phyloP scores from a whole-genome alignment of 495 filamentous ascomycete species.

The Podospora pseudopauciseta region DNA sequence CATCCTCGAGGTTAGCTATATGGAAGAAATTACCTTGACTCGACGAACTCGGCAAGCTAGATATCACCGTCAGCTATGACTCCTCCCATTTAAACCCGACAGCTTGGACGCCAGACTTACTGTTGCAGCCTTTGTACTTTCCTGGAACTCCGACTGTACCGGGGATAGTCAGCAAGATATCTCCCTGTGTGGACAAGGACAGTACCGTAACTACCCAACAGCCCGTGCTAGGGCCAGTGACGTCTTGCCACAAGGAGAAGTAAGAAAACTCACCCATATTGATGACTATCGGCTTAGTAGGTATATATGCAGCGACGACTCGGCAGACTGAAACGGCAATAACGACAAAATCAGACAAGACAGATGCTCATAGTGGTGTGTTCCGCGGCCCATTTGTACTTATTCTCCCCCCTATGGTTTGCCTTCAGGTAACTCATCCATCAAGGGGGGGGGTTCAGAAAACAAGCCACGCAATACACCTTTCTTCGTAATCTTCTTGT shows the following conservation, averaged over 20 bases:
- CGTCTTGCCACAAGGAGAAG: background rate
- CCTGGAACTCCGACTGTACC: slow-evolving; percentile 41
- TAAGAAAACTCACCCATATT: slow-evolving; percentile 2
- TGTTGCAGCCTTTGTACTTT: slow-evolving; percentile 48
- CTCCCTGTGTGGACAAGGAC: slow-evolving; percentile 4
- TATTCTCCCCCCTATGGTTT: background rate
- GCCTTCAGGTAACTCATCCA: background rate
- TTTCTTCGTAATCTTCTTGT: background rate
- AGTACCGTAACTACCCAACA: background rate
- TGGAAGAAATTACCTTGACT: slow-evolving; percentile 32
- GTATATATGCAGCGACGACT: background rate
- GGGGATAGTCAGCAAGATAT: slow-evolving; percentile 9
- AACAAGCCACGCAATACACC: background rate
- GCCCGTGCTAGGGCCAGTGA: background rate
- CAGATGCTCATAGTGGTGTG: background rate
- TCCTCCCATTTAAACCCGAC: background rate
- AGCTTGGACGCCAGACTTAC: slow-evolving; percentile 11
- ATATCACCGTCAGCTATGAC: background rate
- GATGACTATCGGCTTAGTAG: background rate
- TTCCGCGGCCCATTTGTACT: slow-evolving; percentile 2
- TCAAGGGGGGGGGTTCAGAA: background rate
- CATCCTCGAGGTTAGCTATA: background rate
- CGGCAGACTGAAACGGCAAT: background rate
- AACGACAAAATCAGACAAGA: background rate
- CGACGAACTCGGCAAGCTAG: slow-evolving; percentile 39